Conservation (phyloP, 2,329 filamentous ascomycete species). For the Arthrobotrys conoides region DNA sequence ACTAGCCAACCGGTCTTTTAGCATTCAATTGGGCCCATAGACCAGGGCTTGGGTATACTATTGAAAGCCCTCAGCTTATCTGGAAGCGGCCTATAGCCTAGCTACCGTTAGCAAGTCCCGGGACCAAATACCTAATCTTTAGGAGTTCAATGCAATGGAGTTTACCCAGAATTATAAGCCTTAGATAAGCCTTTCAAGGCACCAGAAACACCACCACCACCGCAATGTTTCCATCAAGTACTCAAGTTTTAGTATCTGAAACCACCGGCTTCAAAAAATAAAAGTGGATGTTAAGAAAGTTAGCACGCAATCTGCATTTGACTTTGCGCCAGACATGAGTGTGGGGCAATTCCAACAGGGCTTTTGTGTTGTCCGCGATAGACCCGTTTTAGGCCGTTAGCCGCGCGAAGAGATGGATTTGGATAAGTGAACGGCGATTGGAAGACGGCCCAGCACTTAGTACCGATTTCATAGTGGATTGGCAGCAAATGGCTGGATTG, state of each 20-base stretch:
- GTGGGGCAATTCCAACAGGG: constrained; percentile 44
- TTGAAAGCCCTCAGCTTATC: not conserved
- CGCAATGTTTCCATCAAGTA: not conserved
- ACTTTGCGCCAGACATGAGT: constrained; percentile 45
- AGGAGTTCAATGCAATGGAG: not conserved
- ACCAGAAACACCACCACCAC: constrained; percentile 5
- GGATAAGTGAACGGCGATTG: constrained; percentile 14
- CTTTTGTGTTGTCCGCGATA: constrained; percentile 36
- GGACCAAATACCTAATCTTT: not conserved
- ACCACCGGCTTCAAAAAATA: not conserved
- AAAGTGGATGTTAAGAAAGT: constrained; percentile 19
- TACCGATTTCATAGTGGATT: not conserved
- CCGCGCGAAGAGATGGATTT: constrained; percentile 32
- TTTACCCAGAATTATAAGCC: constrained; percentile 7
- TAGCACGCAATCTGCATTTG: constrained; percentile 53
- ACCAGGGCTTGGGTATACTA: no score
- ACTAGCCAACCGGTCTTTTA: not conserved
- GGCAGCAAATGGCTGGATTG: not conserved
- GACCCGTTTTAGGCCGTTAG: constrained; percentile 20
- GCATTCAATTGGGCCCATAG: not conserved
- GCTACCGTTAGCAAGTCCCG: not conserved
- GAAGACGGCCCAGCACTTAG: constrained; percentile 4
- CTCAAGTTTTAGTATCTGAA: not conserved
- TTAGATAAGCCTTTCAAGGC: not conserved
- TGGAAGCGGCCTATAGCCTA: not conserved